Base-by-base conservation (phyloP, 495 filamentous ascomycete species). In the Penicillium antarcticum region DNA sequence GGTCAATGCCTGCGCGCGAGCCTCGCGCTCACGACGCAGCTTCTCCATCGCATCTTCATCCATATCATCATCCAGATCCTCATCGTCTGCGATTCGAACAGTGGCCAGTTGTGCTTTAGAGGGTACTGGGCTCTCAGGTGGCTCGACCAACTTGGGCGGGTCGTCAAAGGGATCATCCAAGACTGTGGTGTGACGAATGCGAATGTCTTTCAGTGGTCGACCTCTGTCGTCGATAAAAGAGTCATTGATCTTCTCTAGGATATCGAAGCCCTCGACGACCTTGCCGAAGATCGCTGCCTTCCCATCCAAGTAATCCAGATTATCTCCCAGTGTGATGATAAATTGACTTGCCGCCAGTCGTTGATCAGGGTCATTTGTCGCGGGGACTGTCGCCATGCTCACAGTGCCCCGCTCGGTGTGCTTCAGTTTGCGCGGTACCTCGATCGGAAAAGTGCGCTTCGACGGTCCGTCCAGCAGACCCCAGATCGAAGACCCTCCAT, bases 211-310 rank as follows among this genome's bases (percentile, higher is more conserved):
- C 42, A 97, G 74, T 13, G 92, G 92, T 48, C 89, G 81, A 36
- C 89, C 89, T 14, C 82, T 81, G 38, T 90, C 84, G 66, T 97
- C 92, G 49, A 89, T 83, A 51, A 95, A 95, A 13, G 88, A 79
- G 37, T 83, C 81, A 68, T 97, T 96, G 74, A 97, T 92, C 72
- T 92, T 95, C 67, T 97, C 92, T 46, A 97, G 67, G 14, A 80
- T 83, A 70, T 96, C 92, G 51, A 96, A 96, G 1, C 92, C 92
- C 69, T 97, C 92, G 0, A 92, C 92, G 0, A 96, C 90, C 54
- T 91, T 89, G 26, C 92, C 92, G 70, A 96, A 97, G 36, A 96
- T 87, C n/a, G 89, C 89, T 1, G 87, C 89, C 62, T 92, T 94
- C 49, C 88, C 89, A 66, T 97, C 90, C 23, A 97, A 71, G 59